These are phyloP conservation scores for Sphaerostilbella broomeana DNA, from an alignment of 2,329 filamentous ascomycete species.

Conservation along the genomic window DNA sequence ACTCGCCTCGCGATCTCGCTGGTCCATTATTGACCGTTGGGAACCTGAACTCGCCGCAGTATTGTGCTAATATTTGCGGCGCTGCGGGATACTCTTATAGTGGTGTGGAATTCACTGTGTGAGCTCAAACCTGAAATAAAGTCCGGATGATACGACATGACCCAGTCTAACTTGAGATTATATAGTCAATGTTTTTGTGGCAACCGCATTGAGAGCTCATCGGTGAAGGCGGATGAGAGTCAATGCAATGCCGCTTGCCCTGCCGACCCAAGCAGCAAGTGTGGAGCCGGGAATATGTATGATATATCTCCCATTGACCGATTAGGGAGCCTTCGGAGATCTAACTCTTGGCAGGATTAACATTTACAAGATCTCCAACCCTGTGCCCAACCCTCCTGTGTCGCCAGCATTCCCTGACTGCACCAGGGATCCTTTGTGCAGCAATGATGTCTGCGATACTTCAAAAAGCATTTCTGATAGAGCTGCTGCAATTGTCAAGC, in stretches of 20 bases:
- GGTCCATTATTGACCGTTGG: slow-evolving; percentile 11
- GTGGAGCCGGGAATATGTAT: slow-evolving; percentile 14
- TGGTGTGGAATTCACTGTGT: slow-evolving; percentile 15
- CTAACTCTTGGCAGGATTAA: slow-evolving; percentile 13
- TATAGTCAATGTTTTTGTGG: slow-evolving; percentile 16
- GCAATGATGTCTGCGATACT: slow-evolving; percentile 40
- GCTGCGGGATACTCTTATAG: slow-evolving; percentile 13
- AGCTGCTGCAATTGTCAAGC: slow-evolving; percentile 25
- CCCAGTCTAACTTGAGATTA: slow-evolving; percentile 1
- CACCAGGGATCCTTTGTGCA: slow-evolving; percentile 21
- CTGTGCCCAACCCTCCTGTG: slow-evolving; percentile 10
- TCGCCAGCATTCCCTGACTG: slow-evolving; percentile 21
- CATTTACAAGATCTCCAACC: slow-evolving; percentile 13
- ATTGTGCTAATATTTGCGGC: slow-evolving; percentile 16
- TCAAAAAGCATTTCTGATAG: slow-evolving; percentile 23
- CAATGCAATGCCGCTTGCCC: slow-evolving; percentile 12
- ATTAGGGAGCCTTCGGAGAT: not conserved
- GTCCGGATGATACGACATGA: too few species aligned
- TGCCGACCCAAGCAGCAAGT: slow-evolving; percentile 11
- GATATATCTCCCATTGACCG: not conserved
- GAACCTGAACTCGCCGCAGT: slow-evolving; percentile 12
- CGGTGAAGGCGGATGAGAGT: slow-evolving; percentile 13
- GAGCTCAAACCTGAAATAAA: not conserved
- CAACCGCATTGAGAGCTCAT: slow-evolving; percentile 12
- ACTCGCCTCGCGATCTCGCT: slow-evolving; percentile 13